Conservation (phyloP, 2,329 filamentous ascomycete species). For the Aschersonia sp. region DNA sequence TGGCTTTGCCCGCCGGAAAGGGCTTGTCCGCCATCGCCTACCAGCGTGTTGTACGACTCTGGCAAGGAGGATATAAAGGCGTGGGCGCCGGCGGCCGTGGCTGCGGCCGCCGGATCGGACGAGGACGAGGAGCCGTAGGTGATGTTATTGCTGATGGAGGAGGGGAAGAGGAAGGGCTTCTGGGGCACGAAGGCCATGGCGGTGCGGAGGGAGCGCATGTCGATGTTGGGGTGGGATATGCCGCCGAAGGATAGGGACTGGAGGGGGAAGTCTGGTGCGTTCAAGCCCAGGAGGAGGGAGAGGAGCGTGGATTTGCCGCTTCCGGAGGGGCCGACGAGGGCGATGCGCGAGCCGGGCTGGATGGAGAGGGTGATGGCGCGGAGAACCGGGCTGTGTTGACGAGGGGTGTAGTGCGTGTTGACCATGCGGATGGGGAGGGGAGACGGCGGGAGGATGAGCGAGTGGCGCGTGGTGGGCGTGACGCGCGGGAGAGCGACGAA, state of each 20-base stretch:
- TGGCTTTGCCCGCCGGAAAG: constrained; percentile 77
- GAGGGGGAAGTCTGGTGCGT: constrained; percentile 24
- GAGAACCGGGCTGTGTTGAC: not conserved
- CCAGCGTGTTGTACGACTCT: constrained; percentile 39
- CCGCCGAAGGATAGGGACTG: constrained; percentile 41
- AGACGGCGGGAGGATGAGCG: constrained; percentile 9
- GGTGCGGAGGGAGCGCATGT: constrained; percentile 44
- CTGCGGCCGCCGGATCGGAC: constrained; percentile 23
- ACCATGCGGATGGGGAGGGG: constrained; percentile 30
- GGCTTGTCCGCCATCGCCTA: constrained; percentile 62
- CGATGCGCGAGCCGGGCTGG: constrained; percentile 48
- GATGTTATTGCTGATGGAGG: constrained; percentile 68
- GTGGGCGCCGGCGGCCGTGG: constrained; percentile 51
- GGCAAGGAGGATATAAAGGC: constrained; percentile 64
- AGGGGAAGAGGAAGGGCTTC: constrained; percentile 62
- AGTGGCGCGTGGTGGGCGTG: not conserved
- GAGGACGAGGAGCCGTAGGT: constrained; percentile 49
- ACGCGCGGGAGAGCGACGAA: constrained; percentile 38
- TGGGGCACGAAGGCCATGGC: constrained; percentile 58
- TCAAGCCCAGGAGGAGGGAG: constrained; percentile 60
- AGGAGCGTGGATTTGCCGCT: constrained; percentile 85
- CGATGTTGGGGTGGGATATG: constrained; percentile 39
- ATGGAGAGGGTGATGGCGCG: constrained; percentile 39
- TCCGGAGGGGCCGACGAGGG: constrained; percentile 72
- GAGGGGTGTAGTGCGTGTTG: constrained; percentile 43